phyloP scores from a whole-genome alignment of 1,139 yeast genomes.

The Protomyces arabidopsidicola region DNA sequence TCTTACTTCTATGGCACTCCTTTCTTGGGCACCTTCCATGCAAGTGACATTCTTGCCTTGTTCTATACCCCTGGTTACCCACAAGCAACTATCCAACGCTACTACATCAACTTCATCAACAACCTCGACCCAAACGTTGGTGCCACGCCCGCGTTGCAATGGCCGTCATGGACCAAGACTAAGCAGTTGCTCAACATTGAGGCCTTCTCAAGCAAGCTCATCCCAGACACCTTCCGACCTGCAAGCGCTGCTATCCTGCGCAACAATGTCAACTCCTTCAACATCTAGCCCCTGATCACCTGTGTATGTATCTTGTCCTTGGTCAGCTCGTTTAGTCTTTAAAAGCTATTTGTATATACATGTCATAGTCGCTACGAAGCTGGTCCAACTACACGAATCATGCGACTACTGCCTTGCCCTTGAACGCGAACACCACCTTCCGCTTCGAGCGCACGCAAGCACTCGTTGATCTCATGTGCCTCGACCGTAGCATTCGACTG shows the following conservation, averaged over 20 bases:
- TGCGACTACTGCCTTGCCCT: conserved; percentile 70
- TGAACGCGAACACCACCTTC: conserved; percentile 69
- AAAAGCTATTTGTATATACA: background rate
- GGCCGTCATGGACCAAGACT: background rate
- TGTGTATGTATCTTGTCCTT: too few relatives aligned
- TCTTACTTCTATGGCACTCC: background rate
- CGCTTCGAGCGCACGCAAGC: conserved; percentile 61
- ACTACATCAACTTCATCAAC: background rate
- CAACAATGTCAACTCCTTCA: background rate
- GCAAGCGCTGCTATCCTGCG: background rate
- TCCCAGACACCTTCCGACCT: background rate
- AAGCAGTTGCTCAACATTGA: background rate
- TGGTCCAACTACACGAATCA: conserved; percentile 40
- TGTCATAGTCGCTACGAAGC: background rate
- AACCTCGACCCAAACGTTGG: background rate
- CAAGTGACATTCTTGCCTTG: background rate
- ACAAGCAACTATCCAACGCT: background rate
- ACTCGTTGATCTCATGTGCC: conserved; percentile 62
- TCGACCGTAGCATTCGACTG: conserved; percentile 66
- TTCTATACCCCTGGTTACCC: background rate
- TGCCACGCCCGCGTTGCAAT: background rate
- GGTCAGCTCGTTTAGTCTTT: background rate
- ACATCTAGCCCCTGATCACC: background rate
- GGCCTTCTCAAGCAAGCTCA: background rate
- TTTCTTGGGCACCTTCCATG: background rate